Evolutionary conservation across 108 stramenopile genomes (phyloP).

Genomic region (Cylindrotheca closterium): DNA sequence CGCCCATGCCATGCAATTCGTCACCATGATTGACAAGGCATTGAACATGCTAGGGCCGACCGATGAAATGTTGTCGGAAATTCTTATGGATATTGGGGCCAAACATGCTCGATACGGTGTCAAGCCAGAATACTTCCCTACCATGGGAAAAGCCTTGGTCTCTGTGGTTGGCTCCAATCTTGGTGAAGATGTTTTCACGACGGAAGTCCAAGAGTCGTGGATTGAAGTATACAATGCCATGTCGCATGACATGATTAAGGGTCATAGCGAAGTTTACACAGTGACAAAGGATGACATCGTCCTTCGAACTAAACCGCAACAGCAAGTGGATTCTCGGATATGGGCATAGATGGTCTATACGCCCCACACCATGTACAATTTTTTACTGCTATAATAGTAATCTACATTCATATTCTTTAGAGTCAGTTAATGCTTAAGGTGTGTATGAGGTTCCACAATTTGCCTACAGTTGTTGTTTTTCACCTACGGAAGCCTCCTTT

Average conservation of each 20-base stretch:
- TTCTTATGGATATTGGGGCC: constrained; percentile 29
- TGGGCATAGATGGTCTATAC: no score
- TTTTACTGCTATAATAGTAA: no score
- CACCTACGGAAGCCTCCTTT: no score
- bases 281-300: no score
- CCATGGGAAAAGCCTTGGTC: constrained; percentile 35
- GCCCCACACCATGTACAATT: no score
- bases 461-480: no score
- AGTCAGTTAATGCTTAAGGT: no score
- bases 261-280: no score
- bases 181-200: constrained; percentile 20
- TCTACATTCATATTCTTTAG: no score
- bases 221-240: constrained; percentile 35
- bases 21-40: constrained; percentile 25
- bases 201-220: constrained; percentile 34
- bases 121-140: constrained; percentile 34
- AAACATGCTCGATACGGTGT: constrained; percentile 43
- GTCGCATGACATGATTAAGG: constrained; percentile 32
- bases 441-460: no score
- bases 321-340: no score
- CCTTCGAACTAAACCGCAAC: no score
- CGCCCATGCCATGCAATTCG: constrained; percentile 16
- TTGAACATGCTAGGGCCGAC: constrained; percentile 41
- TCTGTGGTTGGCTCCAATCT: constrained; percentile 16
- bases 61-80: constrained; percentile 33